Percentiles rank a stretch among this genome's conserved stretches.
phyloP scores from a whole-genome alignment of 2,329 filamentous ascomycete species.

The Ceratocystis destructans region DNA sequence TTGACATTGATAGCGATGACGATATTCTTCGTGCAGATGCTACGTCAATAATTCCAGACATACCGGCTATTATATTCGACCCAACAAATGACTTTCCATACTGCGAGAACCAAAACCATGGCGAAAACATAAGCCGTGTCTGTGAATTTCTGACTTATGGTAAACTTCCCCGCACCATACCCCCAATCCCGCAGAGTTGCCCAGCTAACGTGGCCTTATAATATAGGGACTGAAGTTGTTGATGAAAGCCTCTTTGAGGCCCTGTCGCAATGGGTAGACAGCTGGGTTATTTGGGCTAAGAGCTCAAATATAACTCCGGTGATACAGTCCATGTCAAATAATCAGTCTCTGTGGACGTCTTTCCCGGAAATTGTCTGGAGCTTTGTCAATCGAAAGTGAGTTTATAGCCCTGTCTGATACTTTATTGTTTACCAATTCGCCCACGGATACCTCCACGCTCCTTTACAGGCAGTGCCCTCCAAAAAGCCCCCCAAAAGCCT shows the following conservation, averaged over 20 bases:
- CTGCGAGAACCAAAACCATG: slow-evolving; percentile 25
- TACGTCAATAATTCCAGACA: slow-evolving; percentile 21
- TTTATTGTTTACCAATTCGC: not conserved
- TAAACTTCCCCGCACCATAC: slow-evolving; percentile 23
- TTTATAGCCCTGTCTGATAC: not conserved
- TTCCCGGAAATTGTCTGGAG: slow-evolving; percentile 39
- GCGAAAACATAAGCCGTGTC: slow-evolving; percentile 27
- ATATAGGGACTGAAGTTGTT: slow-evolving; percentile 22
- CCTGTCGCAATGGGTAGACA: slow-evolving; percentile 38
- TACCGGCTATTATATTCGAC: slow-evolving; percentile 26
- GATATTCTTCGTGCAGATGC: not conserved
- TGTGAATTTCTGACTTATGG: slow-evolving; percentile 28
- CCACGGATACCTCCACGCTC: not conserved
- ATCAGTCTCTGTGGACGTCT: slow-evolving; percentile 38
- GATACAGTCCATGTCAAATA: slow-evolving; percentile 31
- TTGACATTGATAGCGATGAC: slow-evolving; percentile 5
- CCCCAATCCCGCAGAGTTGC: not conserved
- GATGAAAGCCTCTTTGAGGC: slow-evolving; percentile 33
- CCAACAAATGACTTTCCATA: slow-evolving; percentile 37
- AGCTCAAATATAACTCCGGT: slow-evolving; percentile 27
- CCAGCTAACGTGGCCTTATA: slow-evolving; percentile 26
- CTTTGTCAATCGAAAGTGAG: slow-evolving; percentile 23
- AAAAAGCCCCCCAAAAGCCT: not conserved
- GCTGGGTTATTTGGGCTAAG: slow-evolving; percentile 32
- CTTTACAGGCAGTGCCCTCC: not conserved